phyloP scores from a whole-genome alignment of 805 yeast genomes.

The Zygoascus biomembranicola region DNA sequence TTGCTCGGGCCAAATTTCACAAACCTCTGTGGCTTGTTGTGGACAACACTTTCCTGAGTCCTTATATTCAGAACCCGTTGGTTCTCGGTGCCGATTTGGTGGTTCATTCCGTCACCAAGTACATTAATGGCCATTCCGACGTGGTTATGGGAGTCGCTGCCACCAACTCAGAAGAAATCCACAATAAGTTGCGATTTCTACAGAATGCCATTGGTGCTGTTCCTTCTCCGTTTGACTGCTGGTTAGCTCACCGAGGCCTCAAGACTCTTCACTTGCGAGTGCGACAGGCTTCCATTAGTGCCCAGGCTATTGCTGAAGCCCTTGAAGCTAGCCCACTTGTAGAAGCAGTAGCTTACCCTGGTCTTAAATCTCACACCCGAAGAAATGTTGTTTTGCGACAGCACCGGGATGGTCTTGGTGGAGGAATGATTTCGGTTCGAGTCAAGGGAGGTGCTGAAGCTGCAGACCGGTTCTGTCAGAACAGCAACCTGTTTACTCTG shows the following conservation, averaged over 20 bases:
- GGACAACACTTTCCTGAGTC: conserved; percentile 84
- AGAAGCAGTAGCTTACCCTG: conserved; percentile 73
- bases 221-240: conserved; percentile 84
- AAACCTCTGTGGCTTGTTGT: conserved; percentile 51
- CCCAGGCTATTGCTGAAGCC: conserved; percentile 61
- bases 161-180: conserved; percentile 51
- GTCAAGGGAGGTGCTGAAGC: conserved; percentile 72
- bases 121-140: conserved; percentile 90
- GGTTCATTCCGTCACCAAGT: conserved; percentile 91
- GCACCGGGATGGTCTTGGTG: conserved; percentile 80
- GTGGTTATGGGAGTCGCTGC: conserved; percentile 82
- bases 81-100: conserved; percentile 76
- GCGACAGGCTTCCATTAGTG: conserved; percentile 57
- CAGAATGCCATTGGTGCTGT: conserved; percentile 86
- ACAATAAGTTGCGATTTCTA: conserved; percentile 61
- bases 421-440: conserved; percentile 88
- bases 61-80: conserved; percentile 80
- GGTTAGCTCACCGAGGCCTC: conserved; percentile 90
- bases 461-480: conserved; percentile 64
- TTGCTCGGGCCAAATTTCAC: conserved; percentile 39
- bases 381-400: conserved; percentile 59
- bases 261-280: conserved; percentile 80
- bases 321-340: conserved; percentile 42
- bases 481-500: conserved; percentile 69
- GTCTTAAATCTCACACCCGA: conserved; percentile 57